Conservation (phyloP, 345 rosid genomes). For the Cardiospermum halicacabum region DNA sequence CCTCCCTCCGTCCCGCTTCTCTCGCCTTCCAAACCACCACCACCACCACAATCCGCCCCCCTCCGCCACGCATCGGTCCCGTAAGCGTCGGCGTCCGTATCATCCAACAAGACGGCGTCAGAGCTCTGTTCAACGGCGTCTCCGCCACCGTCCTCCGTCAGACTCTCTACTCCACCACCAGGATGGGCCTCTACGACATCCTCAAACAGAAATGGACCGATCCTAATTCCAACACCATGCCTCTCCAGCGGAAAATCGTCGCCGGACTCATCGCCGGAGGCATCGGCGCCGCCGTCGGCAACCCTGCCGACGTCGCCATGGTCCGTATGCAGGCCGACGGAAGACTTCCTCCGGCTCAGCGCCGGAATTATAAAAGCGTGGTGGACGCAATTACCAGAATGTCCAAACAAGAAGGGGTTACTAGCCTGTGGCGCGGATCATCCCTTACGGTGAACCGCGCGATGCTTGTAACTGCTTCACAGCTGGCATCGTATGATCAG, state of each 20-base stretch:
- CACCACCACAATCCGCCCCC: conserved; percentile 22
- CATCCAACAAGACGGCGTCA: conserved; percentile 53
- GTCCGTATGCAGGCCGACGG: conserved; percentile 96
- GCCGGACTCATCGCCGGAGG: conserved; percentile 80
- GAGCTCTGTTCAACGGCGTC: conserved; percentile 72
- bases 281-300: conserved; percentile 79
- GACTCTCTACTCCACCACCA: conserved; percentile 77
- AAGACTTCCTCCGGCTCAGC: conserved; percentile 49
- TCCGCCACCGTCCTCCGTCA: conserved; percentile 88
- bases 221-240: conserved; percentile 49
- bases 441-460: conserved; percentile 80
- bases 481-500: conserved; percentile 76
- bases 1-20: conserved; percentile 61
- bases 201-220: conserved; percentile 71
- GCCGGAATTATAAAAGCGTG: conserved; percentile 80
- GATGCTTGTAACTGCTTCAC: conserved; percentile 84
- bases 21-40: conserved; percentile 44
- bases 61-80: conserved; percentile 49
- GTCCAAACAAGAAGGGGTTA: conserved; percentile 65
- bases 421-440: conserved; percentile 83
- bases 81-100: conserved; percentile 50
- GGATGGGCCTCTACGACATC: conserved; percentile 82
- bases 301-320: conserved; percentile 92
- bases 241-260: conserved; percentile 41
- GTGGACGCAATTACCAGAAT: conserved; percentile 66